A percentile compares a stretch with the other conserved stretches of the same genome.
Evolutionary conservation across 2,329 filamentous ascomycete genomes (phyloP).

Genomic region (Helminthosporium solani): DNA sequence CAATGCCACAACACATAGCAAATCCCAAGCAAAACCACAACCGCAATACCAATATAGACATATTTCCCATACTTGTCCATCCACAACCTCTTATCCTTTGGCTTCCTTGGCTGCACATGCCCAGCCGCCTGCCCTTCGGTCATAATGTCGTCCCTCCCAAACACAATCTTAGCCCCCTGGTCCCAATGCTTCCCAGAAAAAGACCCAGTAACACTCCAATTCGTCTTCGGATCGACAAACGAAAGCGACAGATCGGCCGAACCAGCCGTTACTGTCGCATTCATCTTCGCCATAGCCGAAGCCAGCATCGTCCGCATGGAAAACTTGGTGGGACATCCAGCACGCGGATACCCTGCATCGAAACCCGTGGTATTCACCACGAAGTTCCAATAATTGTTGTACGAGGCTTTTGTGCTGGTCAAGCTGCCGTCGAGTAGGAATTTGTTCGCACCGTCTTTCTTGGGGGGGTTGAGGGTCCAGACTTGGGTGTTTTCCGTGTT

Average conservation of each 20-base stretch:
- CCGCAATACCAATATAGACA: slow-evolving; percentile 5
- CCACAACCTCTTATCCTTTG: background rate
- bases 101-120: slow-evolving; percentile 5
- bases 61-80: slow-evolving; percentile 2
- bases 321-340: slow-evolving; percentile 1
- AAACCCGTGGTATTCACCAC: slow-evolving; percentile 10
- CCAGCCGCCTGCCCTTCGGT: slow-evolving; percentile 5
- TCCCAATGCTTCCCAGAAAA: slow-evolving; percentile 8
- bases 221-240: slow-evolving; percentile 3
- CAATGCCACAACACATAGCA: slow-evolving; percentile 3
- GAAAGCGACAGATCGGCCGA: slow-evolving; percentile 1
- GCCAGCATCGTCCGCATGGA: slow-evolving; percentile 3
- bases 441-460: slow-evolving; percentile 6
- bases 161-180: slow-evolving; percentile 6
- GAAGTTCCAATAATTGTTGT: slow-evolving; percentile 13
- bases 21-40: background rate
- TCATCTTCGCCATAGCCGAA: slow-evolving; percentile 4
- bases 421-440: slow-evolving; percentile 7
- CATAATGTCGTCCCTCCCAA: slow-evolving; percentile 6
- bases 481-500: slow-evolving; percentile 4
- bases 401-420: background rate
- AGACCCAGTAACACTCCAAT: slow-evolving; percentile 3
- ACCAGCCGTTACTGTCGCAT: slow-evolving; percentile 2
- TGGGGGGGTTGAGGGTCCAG: slow-evolving; percentile 3
- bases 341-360: background rate